Base-by-base conservation (phyloP, 2,329 filamentous ascomycete species). In the Elsinoe fawcettii region DNA sequence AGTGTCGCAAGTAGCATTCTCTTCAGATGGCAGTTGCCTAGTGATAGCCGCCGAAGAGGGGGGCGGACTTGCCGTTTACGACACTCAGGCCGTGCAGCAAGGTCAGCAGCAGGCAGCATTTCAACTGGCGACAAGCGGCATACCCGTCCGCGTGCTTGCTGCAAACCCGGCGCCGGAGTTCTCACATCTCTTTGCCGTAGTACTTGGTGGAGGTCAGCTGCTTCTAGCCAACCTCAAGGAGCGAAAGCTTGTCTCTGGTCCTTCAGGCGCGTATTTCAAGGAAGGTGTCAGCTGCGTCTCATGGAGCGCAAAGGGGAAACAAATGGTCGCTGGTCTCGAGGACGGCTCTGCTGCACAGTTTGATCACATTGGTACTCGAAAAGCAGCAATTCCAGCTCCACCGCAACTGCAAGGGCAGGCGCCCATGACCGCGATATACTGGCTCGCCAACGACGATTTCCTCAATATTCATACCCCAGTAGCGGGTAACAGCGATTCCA, bases 281-380 rank as follows among this genome's bases (percentile, higher is more conserved):
- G 77, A 80, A 25, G 85, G 87, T 49, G 91, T 95, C 25, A 90
- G 85, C 67, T 93, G 87, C 66, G 80, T 89, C 5, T 86, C 88
- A 57, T 99, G 95, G 93, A 99, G 93, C 70, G 86, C 83, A 60
- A 89, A 86, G 68, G 93, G 93, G 47, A 99, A 96, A 70, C 92
- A 97, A 69, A 77, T 99, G 43, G 85, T 95, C 44, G 91, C 89
- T 63, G 93, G 95, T 14, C 77, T 93, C 64, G 84, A 79, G 5
- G 83, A 96, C 71, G 93, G 93, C 58, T 85, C 84, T 11, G 84
- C 87, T 55, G 80, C 81, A 57, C 91, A 96, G 70, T 86, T 97
- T 81, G 90, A 88, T 6, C 88, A 87, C 0, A 82, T 89, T 64
- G 92, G 92, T 47, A 80, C 80, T 39, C 78, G 81, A 25, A 93